Conservation (phyloP, 2,329 filamentous ascomycete genomes). For the Helotiales sp. region DNA sequence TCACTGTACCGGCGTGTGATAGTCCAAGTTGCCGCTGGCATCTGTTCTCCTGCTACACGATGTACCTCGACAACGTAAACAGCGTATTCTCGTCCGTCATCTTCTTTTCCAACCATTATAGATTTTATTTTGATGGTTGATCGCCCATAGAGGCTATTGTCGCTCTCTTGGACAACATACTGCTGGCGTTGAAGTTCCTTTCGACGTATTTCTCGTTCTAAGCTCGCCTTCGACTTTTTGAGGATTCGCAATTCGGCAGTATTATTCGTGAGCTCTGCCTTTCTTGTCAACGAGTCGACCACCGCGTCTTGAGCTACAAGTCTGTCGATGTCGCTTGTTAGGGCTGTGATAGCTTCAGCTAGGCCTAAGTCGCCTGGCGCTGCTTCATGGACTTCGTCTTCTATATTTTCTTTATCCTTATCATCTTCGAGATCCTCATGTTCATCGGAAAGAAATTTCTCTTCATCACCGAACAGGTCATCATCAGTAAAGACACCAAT, state of each 20-base stretch:
- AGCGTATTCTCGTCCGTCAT: constrained; percentile 90
- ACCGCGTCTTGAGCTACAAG: constrained; percentile 85
- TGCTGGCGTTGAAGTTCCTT: constrained; percentile 97
- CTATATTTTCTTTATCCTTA: constrained; percentile 57
- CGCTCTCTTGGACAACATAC: constrained; percentile 95
- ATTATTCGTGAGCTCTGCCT: constrained; percentile 97
- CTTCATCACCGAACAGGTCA: constrained; percentile 88
- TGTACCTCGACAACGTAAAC: constrained; percentile 92
- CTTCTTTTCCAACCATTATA: constrained; percentile 87
- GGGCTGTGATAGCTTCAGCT: constrained; percentile 84
- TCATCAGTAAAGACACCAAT: constrained; percentile 93
- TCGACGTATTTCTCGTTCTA: constrained; percentile 86
- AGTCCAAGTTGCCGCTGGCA: constrained; percentile 94
- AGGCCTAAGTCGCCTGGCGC: constrained; percentile 91
- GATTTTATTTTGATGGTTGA: constrained; percentile 88
- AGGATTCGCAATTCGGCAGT: constrained; percentile 89
- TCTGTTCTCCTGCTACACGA: constrained; percentile 87
- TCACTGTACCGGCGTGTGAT: constrained; percentile 94
- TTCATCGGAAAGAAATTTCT: constrained; percentile 83
- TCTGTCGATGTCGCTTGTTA: constrained; percentile 91
- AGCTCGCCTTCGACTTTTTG: constrained; percentile 88
- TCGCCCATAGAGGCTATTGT: constrained; percentile 93
- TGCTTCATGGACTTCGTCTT: constrained; percentile 88
- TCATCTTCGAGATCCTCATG: constrained; percentile 67
- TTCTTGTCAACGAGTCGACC: constrained; percentile 85